Evolutionary conservation across 2,329 filamentous ascomycete genomes (phyloP), one percentile per base, ranked within the genome.

Genomic region (Fusarium subtropicale): DNA sequence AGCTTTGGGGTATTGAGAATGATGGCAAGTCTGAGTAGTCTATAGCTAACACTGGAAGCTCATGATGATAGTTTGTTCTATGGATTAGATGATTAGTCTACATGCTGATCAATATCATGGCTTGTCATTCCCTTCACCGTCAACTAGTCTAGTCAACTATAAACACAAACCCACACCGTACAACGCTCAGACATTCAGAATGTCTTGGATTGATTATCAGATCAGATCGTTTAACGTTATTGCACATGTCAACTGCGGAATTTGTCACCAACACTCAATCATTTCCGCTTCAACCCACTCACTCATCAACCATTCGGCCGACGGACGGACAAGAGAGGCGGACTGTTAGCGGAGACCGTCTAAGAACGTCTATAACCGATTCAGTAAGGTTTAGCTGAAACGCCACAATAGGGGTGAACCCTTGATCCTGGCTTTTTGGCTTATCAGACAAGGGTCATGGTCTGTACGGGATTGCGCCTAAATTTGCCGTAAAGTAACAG

Each of bases 1-100:
- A 78, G 56, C 60, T 79, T 7, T 79, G 78, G 78, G 69, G 70
- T 12, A 72, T 77, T 26, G 73, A 74, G 26, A 54, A 71, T 22
- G 36, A 39, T 39, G 36, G 36, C 6, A 39, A 39, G n/a, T 39
- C 36, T 39, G 36, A 22, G 36, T 39, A 39, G 36, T 15, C 3
- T 22, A 9, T 39, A 15, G 0, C 15, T 20, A 13, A 1, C 20
- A 20, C 0, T 12, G 13, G 36, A 39, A 20, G 6, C n/a, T 39
- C 1, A 7, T 39, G 2, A 13, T 39, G 16, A 10, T 16, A 36
- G 36, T 38, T 8, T 38, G n/a, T 38, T 20, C 0, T 6, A 38
- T n/a, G 18, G 11, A 5, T 16, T 11, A 16, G 11, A 39, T 39
- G 11, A 13, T 38, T 10, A 20, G 5, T 2, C 5, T 7, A 39